Percentiles rank a stretch among this genome's conserved stretches.
Conservation (phyloP, 2,329 filamentous ascomycete species). For the Cytospora paraplurivora region DNA sequence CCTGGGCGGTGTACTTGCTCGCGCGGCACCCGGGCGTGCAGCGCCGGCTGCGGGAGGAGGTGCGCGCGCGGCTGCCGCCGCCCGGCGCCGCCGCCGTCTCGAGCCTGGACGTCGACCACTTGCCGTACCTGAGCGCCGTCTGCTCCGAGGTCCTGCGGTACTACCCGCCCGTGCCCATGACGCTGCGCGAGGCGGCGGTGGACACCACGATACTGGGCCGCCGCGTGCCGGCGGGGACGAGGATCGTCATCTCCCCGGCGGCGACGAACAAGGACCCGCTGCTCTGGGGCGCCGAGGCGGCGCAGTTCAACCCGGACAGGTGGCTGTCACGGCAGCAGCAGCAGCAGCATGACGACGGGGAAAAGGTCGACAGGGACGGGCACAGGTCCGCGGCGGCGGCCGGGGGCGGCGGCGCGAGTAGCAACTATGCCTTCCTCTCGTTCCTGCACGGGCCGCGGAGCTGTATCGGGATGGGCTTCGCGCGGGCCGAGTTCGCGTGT, state of each 20-base stretch:
- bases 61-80: slow-evolving; percentile 62
- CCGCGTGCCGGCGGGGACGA: slow-evolving; percentile 69
- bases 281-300: slow-evolving; percentile 77
- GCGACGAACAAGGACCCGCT: slow-evolving; percentile 69
- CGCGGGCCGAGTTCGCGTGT: slow-evolving; percentile 82
- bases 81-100: slow-evolving; percentile 46
- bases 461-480: slow-evolving; percentile 83
- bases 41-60: slow-evolving; percentile 65
- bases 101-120: slow-evolving; percentile 64
- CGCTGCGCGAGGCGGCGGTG: slow-evolving; percentile 63
- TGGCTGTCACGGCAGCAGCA: slow-evolving; percentile 56
- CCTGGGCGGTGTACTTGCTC: slow-evolving; percentile 76
- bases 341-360: slow-evolving; percentile 28
- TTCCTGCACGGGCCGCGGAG: slow-evolving; percentile 85
- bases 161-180: slow-evolving; percentile 71
- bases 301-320: slow-evolving; percentile 75
- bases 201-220: slow-evolving; percentile 68
- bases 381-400: slow-evolving; percentile 46
- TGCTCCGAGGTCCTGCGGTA: slow-evolving; percentile 76
- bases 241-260: slow-evolving; percentile 64
- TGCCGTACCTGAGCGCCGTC: slow-evolving; percentile 80
- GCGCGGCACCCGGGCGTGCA: slow-evolving; percentile 67
- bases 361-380: no score
- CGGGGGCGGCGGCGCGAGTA: slow-evolving; percentile 67
- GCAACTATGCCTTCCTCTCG: slow-evolving; percentile 77